Conservation (phyloP, 2,329 filamentous ascomycete species). For the Claviceps paspali region DNA sequence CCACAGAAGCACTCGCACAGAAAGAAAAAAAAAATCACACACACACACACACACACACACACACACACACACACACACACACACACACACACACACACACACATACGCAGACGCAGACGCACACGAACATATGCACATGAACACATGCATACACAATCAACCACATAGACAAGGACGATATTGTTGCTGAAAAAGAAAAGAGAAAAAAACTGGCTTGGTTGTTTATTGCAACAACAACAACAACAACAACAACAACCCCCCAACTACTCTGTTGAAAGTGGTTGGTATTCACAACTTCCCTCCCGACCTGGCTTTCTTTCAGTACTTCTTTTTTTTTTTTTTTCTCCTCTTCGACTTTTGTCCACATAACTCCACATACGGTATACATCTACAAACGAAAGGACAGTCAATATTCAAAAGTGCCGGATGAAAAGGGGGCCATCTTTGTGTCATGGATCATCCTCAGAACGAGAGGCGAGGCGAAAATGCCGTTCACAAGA, state of each 20-base stretch:
- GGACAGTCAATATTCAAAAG: not conserved
- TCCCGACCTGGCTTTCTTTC: not conserved
- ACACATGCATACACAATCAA: too few species aligned
- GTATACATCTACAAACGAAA: not conserved
- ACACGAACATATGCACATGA: too few species aligned
- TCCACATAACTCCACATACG: too few species aligned
- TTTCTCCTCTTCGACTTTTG: not conserved
- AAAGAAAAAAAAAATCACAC: too few species aligned
- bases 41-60: conserved; percentile 19
- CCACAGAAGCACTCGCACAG: not conserved
- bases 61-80: not conserved
- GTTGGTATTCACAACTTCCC: not conserved
- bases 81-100: not conserved
- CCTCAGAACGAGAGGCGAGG: conserved; percentile 60
- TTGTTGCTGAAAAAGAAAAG: too few species aligned
- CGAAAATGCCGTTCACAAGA: conserved; percentile 51
- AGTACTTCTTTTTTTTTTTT: not conserved
- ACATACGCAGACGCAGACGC: not conserved
- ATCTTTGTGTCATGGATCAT: conserved; percentile 59
- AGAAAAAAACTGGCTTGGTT: too few species aligned
- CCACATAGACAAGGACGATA: too few species aligned
- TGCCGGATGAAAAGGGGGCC: conserved; percentile 22
- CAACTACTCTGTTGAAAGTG: not conserved
- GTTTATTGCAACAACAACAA: too few species aligned
- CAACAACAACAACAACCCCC: too few species aligned